These are phyloP conservation scores for Tripidium arundinaceum DNA, from an alignment of 202 grass and related monocot genomes.

Conservation along the genomic window DNA sequence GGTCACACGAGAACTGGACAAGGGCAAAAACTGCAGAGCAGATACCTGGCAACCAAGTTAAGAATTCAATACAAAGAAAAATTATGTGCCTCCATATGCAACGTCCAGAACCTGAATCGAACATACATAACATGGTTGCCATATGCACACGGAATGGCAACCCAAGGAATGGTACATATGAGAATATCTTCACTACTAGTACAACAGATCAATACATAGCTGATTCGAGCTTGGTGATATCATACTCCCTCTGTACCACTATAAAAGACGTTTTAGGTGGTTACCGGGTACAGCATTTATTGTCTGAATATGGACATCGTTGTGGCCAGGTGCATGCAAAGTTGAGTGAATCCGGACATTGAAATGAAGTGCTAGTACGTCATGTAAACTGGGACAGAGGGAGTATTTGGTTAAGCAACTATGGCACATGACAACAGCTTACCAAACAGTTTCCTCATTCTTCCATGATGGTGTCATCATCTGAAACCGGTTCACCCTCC, in stretches of 20 bases:
- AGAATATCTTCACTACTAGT: background rate
- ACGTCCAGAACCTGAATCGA: no score
- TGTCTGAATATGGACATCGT: no score
- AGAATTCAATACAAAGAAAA: background rate
- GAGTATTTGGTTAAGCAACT: constrained; percentile 17
- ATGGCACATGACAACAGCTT: background rate
- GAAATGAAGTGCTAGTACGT: no score
- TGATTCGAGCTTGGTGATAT: background rate
- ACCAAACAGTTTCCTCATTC: constrained; percentile 30
- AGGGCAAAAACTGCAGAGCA: background rate
- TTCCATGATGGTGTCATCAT: constrained; percentile 29
- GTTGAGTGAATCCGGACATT: no score
- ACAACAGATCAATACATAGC: background rate
- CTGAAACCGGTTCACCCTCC: constrained; percentile 53
- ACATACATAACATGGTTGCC: no score
- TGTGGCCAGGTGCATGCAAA: no score
- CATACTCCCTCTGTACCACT: no score
- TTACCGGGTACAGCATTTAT: no score
- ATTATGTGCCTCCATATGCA: background rate
- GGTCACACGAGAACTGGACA: background rate
- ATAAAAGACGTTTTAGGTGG: no score
- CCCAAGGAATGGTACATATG: background rate
- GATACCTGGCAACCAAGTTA: background rate
- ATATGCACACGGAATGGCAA: constrained; percentile 39
- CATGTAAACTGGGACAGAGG: no score